Conservation (phyloP, 129 eudicot genomes). For the Glebionis coronaria region DNA sequence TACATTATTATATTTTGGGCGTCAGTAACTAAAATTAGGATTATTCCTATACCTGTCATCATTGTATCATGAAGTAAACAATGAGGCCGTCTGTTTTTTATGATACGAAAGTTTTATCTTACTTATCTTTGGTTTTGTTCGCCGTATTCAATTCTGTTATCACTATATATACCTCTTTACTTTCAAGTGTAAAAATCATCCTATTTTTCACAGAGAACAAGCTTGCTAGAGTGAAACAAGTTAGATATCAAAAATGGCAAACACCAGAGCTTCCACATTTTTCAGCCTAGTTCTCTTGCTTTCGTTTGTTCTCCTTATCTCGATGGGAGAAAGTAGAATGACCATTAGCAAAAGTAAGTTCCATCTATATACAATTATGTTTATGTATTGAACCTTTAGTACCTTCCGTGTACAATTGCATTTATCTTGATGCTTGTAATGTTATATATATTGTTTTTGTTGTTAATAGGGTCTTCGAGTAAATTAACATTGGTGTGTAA, state of each 20-base stretch:
- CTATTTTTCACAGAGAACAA: neutral
- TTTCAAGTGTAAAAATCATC: neutral
- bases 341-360: slow-evolving; percentile 18
- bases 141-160: too few relatives aligned
- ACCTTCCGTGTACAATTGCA: neutral
- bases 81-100: too few relatives aligned
- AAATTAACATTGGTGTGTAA: slow-evolving; percentile 22
- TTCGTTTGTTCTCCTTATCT: slow-evolving; percentile 22
- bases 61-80: too few relatives aligned
- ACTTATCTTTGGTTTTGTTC: too few relatives aligned
- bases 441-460: neutral
- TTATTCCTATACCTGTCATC: too few relatives aligned
- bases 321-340: slow-evolving; percentile 27
- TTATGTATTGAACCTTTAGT: neutral
- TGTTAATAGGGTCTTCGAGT: slow-evolving; percentile 9
- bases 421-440: neutral
- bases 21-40: too few relatives aligned
- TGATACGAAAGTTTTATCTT: too few relatives aligned
- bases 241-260: slow-evolving; percentile 27
- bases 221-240: neutral
- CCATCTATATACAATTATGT: neutral
- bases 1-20: too few relatives aligned
- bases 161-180: slow-evolving; percentile 22
- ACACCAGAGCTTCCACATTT: slow-evolving; percentile 10
- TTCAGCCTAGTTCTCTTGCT: slow-evolving; percentile 18